A percentile compares a stretch with the other conserved stretches of the same genome.
phyloP scores from a whole-genome alignment of 108 stramenopile genomes.

The Fistulifera pelliculosa region DNA sequence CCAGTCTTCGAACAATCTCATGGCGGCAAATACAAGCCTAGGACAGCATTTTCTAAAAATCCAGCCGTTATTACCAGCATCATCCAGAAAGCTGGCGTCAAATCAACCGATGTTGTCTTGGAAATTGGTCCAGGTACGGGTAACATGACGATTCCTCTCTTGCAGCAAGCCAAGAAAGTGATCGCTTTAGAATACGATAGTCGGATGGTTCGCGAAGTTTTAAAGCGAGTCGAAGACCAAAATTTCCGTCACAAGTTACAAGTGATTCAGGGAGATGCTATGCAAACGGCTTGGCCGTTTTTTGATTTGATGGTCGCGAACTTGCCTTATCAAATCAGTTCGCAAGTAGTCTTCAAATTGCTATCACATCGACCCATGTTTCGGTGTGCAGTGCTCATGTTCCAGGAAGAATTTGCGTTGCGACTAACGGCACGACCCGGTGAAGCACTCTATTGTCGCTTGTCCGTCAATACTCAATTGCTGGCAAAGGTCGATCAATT shows the following conservation, averaged over 20 bases:
- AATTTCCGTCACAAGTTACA: conserved; percentile 62
- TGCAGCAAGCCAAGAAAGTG: conserved; percentile 83
- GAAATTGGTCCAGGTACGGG: conserved; percentile 85
- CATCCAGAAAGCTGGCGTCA: conserved; percentile 84
- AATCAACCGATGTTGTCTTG: conserved; percentile 68
- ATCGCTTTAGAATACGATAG: conserved; percentile 95
- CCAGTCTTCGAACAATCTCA: conserved; percentile 43
- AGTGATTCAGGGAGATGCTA: conserved; percentile 94
- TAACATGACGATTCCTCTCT: conserved; percentile 95
- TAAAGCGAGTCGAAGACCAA: conserved; percentile 95
- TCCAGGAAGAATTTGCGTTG: conserved; percentile 96
- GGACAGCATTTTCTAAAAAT: conserved; percentile 99
- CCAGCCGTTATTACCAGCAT: conserved; percentile 97
- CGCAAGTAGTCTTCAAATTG: conserved; percentile 92
- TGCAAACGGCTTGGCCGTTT: conserved; percentile 92
- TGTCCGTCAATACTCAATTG: conserved; percentile 97
- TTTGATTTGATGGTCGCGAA: conserved; percentile 98
- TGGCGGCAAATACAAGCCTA: conserved; percentile 84
- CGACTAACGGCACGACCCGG: conserved; percentile 90
- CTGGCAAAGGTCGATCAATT: conserved; percentile 96
- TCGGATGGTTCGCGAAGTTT: conserved; percentile 96
- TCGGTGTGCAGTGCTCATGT: conserved; percentile 99
- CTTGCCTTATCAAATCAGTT: conserved; percentile 97
- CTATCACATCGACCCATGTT: conserved; percentile 92
- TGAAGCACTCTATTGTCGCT: conserved; percentile 92